phyloP scores from a whole-genome alignment of 345 rosid genomes.

The Brassica carinata region DNA sequence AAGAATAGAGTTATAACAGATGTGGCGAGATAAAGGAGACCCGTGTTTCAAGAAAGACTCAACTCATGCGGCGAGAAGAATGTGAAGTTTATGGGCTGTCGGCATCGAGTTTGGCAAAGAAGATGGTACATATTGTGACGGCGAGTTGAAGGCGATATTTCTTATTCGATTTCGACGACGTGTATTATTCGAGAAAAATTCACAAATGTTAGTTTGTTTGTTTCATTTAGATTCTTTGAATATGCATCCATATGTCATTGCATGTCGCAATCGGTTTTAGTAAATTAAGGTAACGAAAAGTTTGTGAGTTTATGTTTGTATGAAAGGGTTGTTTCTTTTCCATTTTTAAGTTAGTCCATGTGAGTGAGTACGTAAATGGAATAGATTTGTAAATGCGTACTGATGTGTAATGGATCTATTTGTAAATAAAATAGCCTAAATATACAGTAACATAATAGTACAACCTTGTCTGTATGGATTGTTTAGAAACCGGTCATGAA shows the following conservation, averaged over 20 bases:
- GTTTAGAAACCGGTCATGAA: neutral
- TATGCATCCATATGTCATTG: neutral
- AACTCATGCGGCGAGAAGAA: too few species aligned
- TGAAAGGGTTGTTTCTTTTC: neutral
- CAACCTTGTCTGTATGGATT: too few species aligned
- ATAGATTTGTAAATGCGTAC: neutral
- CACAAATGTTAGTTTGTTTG: neutral
- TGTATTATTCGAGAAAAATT: neutral
- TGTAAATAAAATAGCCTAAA: neutral
- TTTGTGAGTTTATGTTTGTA: neutral
- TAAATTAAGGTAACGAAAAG: too few species aligned
- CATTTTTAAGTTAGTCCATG: neutral
- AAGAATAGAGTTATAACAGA: too few species aligned
- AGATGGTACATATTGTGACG: neutral
- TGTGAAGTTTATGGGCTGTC: too few species aligned
- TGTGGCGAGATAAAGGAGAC: too few species aligned
- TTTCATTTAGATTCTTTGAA: neutral
- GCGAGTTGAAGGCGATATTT: neutral
- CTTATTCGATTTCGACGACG: too few species aligned
- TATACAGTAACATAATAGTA: neutral
- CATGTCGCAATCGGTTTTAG: neutral
- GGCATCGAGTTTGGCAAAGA: neutral
- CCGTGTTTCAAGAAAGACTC: too few species aligned
- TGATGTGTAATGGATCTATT: neutral
- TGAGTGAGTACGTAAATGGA: neutral